Evolutionary conservation across 2,329 filamentous ascomycete species (phyloP).

Genomic region (Aspergillus persii): DNA sequence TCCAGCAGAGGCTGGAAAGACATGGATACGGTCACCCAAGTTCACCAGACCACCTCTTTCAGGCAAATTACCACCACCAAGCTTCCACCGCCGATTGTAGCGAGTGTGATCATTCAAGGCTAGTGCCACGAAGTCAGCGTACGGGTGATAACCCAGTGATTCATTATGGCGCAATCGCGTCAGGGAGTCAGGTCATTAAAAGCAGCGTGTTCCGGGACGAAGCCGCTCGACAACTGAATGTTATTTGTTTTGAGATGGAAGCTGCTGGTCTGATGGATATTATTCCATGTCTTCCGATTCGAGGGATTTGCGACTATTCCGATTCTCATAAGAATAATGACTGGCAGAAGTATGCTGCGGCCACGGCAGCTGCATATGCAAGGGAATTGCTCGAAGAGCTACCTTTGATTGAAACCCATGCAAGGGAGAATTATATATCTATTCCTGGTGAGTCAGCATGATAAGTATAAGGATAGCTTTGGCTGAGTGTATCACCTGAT

Average conservation of each 20-base stretch:
- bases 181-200: conserved; percentile 26
- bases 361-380: conserved; percentile 29
- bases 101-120: background rate
- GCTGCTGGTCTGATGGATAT: conserved; percentile 27
- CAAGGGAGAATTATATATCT: background rate
- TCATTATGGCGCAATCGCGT: conserved; percentile 27
- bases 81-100: background rate
- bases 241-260: conserved; percentile 35
- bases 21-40: conserved; percentile 1
- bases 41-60: conserved; percentile 7
- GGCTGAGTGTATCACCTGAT: background rate
- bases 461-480: background rate
- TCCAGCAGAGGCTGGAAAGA: background rate
- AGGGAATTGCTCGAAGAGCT: conserved; percentile 20
- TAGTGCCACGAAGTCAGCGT: background rate
- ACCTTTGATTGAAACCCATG: conserved; percentile 2
- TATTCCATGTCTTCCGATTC: conserved; percentile 40
- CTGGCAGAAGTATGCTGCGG: conserved; percentile 39
- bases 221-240: conserved; percentile 2
- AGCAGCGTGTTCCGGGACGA: conserved; percentile 10
- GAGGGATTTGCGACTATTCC: conserved; percentile 44
- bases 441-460: conserved; percentile 7
- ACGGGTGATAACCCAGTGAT: conserved; percentile 3
- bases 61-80: conserved; percentile 6
- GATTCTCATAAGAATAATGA: conserved; percentile 41